These are phyloP conservation scores for Pestalotiopsis sp. DNA, from an alignment of 2,329 filamentous ascomycete species.

Conservation along the genomic window DNA sequence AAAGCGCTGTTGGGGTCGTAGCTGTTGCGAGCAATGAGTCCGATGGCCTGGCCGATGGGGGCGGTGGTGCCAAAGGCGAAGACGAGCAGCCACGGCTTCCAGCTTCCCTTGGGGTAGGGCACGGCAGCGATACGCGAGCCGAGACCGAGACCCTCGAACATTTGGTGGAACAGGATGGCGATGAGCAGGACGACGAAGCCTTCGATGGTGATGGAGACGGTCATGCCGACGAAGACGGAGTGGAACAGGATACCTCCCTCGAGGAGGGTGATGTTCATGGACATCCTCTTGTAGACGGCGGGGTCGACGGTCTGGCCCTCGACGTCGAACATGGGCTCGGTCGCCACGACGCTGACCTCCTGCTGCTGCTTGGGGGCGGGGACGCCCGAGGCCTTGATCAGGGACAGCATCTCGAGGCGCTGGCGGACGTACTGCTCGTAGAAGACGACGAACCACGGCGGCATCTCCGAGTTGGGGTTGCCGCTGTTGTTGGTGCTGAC, in stretches of 20 bases:
- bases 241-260: constrained; percentile 81
- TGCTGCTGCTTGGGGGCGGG: constrained; percentile 26
- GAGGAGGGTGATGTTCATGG: constrained; percentile 73
- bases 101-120: constrained; percentile 57
- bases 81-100: constrained; percentile 63
- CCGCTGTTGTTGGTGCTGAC: constrained; percentile 21
- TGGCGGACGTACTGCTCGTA: constrained; percentile 66
- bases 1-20: constrained; percentile 67
- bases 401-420: constrained; percentile 58
- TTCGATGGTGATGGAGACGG: constrained; percentile 68
- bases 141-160: constrained; percentile 69
- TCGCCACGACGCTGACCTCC: constrained; percentile 20
- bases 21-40: constrained; percentile 55
- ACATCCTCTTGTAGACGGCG: constrained; percentile 59
- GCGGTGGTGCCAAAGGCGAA: constrained; percentile 66
- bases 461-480: constrained; percentile 48
- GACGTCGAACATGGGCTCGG: constrained; percentile 43
- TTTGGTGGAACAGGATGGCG: constrained; percentile 74
- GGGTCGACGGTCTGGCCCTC: constrained; percentile 48
- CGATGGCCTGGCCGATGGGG: constrained; percentile 67
- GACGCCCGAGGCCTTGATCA: constrained; percentile 45
- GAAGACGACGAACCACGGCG: constrained; percentile 64
- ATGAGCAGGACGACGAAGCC: constrained; percentile 68
- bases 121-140: constrained; percentile 72
- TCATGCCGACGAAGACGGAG: constrained; percentile 76